phyloP scores from a whole-genome alignment of 495 filamentous ascomycete species.

The Lophiostoma macrostomum region DNA sequence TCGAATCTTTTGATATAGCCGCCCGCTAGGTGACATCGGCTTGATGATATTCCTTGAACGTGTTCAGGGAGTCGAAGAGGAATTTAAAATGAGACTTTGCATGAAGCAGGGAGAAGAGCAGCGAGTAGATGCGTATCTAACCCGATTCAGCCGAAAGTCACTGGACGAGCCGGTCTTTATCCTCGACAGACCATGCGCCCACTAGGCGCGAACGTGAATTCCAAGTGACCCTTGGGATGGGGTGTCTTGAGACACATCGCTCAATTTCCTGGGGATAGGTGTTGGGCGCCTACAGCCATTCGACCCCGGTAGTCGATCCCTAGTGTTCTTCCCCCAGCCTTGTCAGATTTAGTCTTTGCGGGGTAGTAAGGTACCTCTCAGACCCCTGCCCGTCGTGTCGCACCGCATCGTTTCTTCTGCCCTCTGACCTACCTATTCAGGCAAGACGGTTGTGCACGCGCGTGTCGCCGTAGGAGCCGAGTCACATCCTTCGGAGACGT shows the following conservation, averaged over 20 bases:
- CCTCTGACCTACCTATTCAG: conserved; percentile 20
- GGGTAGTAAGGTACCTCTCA: conserved; percentile 5
- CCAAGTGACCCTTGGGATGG: conserved; percentile 13
- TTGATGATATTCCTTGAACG: no score
- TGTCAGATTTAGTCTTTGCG: conserved; percentile 5
- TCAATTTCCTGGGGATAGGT: conserved; percentile 1
- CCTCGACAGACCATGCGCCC: background rate
- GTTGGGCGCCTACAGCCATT: conserved; percentile 1
- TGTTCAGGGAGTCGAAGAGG: no score
- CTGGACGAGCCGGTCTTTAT: conserved; percentile 5
- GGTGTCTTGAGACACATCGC: conserved; percentile 2
- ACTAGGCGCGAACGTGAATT: conserved; percentile 1
- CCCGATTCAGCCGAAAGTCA: conserved; percentile 14
- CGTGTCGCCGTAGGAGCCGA: background rate
- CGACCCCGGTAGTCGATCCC: conserved; percentile 2
- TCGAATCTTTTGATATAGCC: no score
- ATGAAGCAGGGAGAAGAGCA: background rate
- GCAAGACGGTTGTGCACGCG: background rate
- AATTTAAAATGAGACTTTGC: background rate
- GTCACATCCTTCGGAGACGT: background rate
- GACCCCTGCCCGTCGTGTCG: background rate
- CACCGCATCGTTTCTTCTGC: background rate
- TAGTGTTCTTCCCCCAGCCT: background rate
- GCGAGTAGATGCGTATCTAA: background rate
- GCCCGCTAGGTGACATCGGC: no score